Percentiles rank a stretch among this genome's conserved stretches.
Evolutionary conservation across 2,329 filamentous ascomycete species (phyloP).

Genomic region (Clonostachys chloroleuca): DNA sequence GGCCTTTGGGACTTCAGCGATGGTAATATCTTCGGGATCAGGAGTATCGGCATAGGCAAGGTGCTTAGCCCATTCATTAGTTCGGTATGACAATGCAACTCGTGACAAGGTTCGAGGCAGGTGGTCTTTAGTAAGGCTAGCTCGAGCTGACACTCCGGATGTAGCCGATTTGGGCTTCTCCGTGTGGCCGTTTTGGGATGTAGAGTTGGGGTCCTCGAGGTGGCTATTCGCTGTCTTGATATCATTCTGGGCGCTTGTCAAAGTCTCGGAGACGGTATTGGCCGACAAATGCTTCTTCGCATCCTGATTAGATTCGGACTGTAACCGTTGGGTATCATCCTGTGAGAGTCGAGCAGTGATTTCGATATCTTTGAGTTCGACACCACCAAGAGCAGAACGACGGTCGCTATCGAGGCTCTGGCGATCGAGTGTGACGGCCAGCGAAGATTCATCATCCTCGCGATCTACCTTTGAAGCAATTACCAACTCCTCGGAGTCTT

Average conservation of each 20-base stretch:
- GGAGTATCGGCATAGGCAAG: slow-evolving; percentile 73
- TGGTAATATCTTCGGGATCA: slow-evolving; percentile 54
- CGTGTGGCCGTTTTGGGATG: slow-evolving; percentile 9
- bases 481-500: slow-evolving; percentile 43
- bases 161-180: slow-evolving; percentile 31
- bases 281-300: too few relatives aligned
- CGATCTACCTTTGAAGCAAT: slow-evolving; percentile 13
- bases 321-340: neutral
- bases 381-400: slow-evolving; percentile 14
- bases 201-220: too few relatives aligned
- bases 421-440: slow-evolving; percentile 54
- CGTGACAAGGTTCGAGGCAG: slow-evolving; percentile 71
- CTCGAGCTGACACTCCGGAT: slow-evolving; percentile 35
- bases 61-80: slow-evolving; percentile 96
- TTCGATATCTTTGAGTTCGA: slow-evolving; percentile 24
- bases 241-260: too few relatives aligned
- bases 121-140: slow-evolving; percentile 51
- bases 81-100: slow-evolving; percentile 78
- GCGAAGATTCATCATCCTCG: slow-evolving; percentile 42
- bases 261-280: too few relatives aligned
- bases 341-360: slow-evolving; percentile 30
- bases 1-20: slow-evolving; percentile 26
- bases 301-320: too few relatives aligned
- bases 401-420: slow-evolving; percentile 37
- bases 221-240: too few relatives aligned